Evolutionary conservation across 352 stramenopile species (phyloP), one percentile per base, ranked within the genome.

Genomic region (Phytophthora tubulina): DNA sequence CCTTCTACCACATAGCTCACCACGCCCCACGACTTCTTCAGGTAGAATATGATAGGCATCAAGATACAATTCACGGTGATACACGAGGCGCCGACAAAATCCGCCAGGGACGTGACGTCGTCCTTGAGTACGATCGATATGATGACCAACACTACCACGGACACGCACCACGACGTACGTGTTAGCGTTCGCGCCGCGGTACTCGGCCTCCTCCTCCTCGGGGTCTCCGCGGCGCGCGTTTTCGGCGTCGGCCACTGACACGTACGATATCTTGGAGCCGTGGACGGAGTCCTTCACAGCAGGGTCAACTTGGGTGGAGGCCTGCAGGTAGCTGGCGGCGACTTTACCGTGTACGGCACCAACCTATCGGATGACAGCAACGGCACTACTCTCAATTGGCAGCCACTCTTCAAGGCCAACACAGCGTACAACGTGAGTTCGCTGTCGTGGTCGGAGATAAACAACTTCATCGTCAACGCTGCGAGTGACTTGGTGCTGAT

Each of bases 311-410:
- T 62, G 62, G 6, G 68, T 70, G n/a, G 39, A 10, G 6, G 41
- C 33, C 42, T 64, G 45, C 17, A 72, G 58, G 52, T 63, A 73
- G 27, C 14, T 48, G 11, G 69, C 70, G 30, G 65, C 6, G 85
- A 95, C 66, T 94, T 80, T 52, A 79, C 78, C 2, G 86, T 95
- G 7, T 91, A 92, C 70, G 88, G 76, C 33, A 89, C 78, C 45
- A 91, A 92, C 64, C 79, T 95, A 49, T 81, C 83, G 1, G 57
- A 67, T 3, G 58, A 59, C 53, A 67, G 41, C 31, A 67, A 79
- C 17, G 52, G 30, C 5, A 63, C 77, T 89, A 17, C 63, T 3
- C 75, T 90, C 6, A 44, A 70, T 31, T 92, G 83, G 85, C 70
- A 73, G 59, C 75, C 62, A 4, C 70, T 92, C n/a, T 90, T 90